These are phyloP conservation scores for Sporothrix inflata DNA, from an alignment of 2,329 filamentous ascomycete genomes.

Conservation along the genomic window DNA sequence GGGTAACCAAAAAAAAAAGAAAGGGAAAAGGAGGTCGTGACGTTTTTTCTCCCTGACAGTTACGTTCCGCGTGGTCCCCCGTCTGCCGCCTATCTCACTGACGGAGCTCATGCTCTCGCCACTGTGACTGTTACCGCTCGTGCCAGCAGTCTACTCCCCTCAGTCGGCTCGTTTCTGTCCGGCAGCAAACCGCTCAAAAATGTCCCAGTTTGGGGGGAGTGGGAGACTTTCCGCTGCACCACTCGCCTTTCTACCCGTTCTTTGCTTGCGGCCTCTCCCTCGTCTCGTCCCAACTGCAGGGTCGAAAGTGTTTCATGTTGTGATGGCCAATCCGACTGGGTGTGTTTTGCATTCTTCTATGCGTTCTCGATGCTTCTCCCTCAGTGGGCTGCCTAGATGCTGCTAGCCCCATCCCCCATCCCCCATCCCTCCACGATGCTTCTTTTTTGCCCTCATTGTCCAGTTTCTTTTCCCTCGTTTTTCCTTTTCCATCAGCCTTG, in stretches of 20 bases:
- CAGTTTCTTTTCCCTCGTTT: not conserved
- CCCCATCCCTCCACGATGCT: constrained; percentile 17
- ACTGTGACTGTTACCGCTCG: not conserved
- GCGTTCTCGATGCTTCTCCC: constrained; percentile 45
- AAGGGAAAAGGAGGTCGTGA: not conserved
- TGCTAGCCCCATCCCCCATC: not conserved
- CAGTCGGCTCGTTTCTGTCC: constrained; percentile 14
- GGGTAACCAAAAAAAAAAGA: not conserved
- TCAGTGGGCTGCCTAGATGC: constrained; percentile 34
- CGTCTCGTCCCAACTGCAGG: constrained; percentile 46
- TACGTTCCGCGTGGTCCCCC: not conserved
- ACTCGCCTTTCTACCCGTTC: constrained; percentile 33
- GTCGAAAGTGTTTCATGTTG: constrained; percentile 51
- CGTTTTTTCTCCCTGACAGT: not conserved
- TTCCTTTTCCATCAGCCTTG: constrained; percentile 6
- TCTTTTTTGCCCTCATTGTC: not conserved
- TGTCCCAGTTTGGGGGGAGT: not conserved
- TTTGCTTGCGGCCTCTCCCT: constrained; percentile 40
- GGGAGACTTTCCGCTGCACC: not conserved
- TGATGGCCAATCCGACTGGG: constrained; percentile 44
- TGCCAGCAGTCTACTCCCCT: not conserved
- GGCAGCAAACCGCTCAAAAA: constrained; percentile 8
- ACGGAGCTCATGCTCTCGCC: not conserved
- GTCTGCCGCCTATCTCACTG: not conserved
- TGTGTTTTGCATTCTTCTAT: constrained; percentile 47